phyloP scores from a whole-genome alignment of 257 asterid genomes.

The Capsicum rhomboideum region DNA sequence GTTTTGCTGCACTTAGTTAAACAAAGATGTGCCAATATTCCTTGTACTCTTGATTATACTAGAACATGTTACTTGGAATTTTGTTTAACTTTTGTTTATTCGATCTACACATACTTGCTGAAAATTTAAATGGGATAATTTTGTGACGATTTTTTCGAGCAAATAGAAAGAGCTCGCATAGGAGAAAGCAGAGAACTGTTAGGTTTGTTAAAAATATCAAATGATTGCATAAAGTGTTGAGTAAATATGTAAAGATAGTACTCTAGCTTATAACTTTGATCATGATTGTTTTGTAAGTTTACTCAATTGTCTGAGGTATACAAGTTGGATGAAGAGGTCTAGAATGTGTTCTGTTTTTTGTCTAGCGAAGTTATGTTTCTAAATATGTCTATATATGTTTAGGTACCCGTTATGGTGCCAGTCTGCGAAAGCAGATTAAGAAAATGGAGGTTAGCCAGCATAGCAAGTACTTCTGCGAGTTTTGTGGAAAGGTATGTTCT shows the following conservation, averaged over 20 bases:
- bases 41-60: not conserved
- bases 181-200: not conserved
- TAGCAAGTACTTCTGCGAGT: constrained; percentile 34
- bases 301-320: not conserved
- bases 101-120: not conserved
- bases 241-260: not conserved
- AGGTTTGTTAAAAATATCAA: not conserved
- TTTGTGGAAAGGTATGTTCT: constrained; percentile 37
- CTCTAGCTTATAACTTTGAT: not conserved
- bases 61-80: not conserved
- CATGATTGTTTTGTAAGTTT: no score
- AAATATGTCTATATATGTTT: not conserved
- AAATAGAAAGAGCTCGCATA: not conserved
- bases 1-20: not conserved
- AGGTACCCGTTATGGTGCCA: constrained; percentile 48
- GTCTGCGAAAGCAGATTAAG: constrained; percentile 44
- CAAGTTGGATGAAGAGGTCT: not conserved
- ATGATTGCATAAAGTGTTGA: not conserved
- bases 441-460: constrained; percentile 50
- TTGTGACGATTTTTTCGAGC: not conserved
- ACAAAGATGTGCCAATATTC: not conserved
- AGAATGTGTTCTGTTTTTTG: not conserved
- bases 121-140: not conserved
- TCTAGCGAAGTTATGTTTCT: not conserved
- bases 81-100: not conserved